phyloP scores from a whole-genome alignment of 257 asterid species.

The Handroanthus guayacan region DNA sequence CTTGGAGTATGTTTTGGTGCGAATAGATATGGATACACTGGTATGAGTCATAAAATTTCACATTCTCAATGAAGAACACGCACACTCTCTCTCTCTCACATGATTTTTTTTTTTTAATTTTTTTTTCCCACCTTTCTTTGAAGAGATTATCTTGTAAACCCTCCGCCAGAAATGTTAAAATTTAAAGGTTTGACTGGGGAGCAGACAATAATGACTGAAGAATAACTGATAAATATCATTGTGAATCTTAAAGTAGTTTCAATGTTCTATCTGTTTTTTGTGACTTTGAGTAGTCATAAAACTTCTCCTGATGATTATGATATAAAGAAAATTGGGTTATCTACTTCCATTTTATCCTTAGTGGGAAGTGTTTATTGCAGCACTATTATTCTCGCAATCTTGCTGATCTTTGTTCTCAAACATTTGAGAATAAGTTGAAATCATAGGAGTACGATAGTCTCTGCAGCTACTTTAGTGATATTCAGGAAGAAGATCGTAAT shows the following conservation, averaged over 20 bases:
- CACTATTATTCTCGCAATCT: background rate
- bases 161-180: background rate
- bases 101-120: no score
- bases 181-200: background rate
- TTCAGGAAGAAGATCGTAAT: background rate
- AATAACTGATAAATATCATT: background rate
- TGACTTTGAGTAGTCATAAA: conserved; percentile 6
- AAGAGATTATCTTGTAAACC: background rate
- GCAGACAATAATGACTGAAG: conserved; percentile 7
- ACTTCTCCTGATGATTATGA: conserved; percentile 1
- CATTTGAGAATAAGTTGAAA: background rate
- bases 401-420: background rate
- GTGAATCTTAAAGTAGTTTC: background rate
- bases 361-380: conserved; percentile 1
- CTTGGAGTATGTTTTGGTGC: conserved; percentile 95
- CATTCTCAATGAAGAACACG: background rate
- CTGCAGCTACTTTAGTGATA: conserved; percentile 11
- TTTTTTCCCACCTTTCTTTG: background rate
- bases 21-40: conserved; percentile 96
- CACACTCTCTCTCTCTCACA: background rate
- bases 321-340: background rate
- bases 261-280: background rate
- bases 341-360: conserved; percentile 19
- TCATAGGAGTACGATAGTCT: conserved; percentile 11
- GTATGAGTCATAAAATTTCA: conserved; percentile 54